Base-by-base conservation (phyloP, 257 asterid species). In the Penstemon barbatus region DNA sequence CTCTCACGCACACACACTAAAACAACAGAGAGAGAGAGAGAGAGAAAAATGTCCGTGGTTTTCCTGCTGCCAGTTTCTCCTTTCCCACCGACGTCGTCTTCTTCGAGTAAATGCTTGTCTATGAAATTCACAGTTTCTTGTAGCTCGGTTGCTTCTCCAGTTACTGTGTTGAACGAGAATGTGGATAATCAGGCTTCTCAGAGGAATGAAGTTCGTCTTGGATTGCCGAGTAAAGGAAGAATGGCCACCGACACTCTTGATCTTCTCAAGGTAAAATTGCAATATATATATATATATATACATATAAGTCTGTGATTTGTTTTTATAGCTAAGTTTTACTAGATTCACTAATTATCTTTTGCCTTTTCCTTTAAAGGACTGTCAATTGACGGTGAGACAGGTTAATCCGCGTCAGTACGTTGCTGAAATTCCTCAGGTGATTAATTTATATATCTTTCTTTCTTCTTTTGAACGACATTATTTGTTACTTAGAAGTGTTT, bases 221-320 rank as follows among this genome's bases (percentile, higher is more conserved):
- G 99, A 8, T 77, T 94, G 84, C 99, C 99, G 45, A 94, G 99
- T 70, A 94, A 94, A 82, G 99, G 99, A 43, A 87, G 99, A 63
- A 89, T 94, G 97, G 97, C 99, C 4, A 48, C 88, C 7, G 99
- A 94, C 49, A 83, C 97, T 66, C 89, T 49, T 49, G 54, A 9
- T 49, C 7, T 4, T 46, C 4, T 7, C 3, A 3, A 4, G 10
- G 10, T 46, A 7, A 8, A 46, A 7, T 46, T 7, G 51, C 10
- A 7, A 7, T 5, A 3, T 3, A 45, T 46, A 7, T 46, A 3
- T 3, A 8, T 46, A 7, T 5, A 3, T 3, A 45, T 46, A 7
- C 7, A 3, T 3, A 8, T 46, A 15, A 7, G 51, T 7, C 8
- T 3, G 10, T 7, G 51, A 7, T 46, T 6, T 18, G 10, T 3